Evolutionary conservation across 805 yeast genomes (phyloP).

Genomic region (Pichia insulana): DNA sequence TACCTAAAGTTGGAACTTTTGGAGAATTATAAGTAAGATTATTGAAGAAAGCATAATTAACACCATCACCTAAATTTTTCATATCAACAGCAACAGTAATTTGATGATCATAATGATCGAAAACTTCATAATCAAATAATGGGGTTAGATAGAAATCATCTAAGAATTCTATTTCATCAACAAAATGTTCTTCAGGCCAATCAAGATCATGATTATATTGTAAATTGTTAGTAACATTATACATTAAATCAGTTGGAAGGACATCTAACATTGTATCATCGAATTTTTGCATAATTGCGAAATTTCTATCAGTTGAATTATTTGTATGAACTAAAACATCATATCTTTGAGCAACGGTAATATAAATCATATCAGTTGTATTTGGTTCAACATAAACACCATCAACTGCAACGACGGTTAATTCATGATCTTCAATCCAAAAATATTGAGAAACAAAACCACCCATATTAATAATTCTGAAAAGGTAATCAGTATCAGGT

Average conservation of each 20-base stretch:
- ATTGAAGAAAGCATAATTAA: constrained; percentile 95
- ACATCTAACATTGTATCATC: constrained; percentile 80
- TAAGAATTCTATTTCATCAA: constrained; percentile 43
- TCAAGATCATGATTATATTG: constrained; percentile 36
- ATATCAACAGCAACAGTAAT: constrained; percentile 68
- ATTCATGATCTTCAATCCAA: constrained; percentile 79
- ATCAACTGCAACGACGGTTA: constrained; percentile 85
- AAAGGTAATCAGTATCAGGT: constrained; percentile 77
- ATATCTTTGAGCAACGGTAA: constrained; percentile 90
- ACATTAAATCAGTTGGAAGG: constrained; percentile 51
- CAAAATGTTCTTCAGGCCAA: constrained; percentile 28
- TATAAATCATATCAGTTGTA: constrained; percentile 60
- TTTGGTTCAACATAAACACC: constrained; percentile 79
- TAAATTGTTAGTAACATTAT: constrained; percentile 71
- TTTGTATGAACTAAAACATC: constrained; percentile 71
- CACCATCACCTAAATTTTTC: constrained; percentile 81
- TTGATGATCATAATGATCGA: constrained; percentile 59
- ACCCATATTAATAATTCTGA: constrained; percentile 79
- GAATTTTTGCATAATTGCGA: constrained; percentile 71
- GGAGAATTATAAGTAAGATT: constrained; percentile 71
- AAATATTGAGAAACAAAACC: constrained; percentile 87
- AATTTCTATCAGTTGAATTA: constrained; percentile 51
- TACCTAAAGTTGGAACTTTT: constrained; percentile 74
- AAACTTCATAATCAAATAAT: constrained; percentile 40
- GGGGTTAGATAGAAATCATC: constrained; percentile 82